These are phyloP conservation scores for Daldinia childiae DNA, from an alignment of 495 filamentous ascomycete species.

Conservation along the genomic window DNA sequence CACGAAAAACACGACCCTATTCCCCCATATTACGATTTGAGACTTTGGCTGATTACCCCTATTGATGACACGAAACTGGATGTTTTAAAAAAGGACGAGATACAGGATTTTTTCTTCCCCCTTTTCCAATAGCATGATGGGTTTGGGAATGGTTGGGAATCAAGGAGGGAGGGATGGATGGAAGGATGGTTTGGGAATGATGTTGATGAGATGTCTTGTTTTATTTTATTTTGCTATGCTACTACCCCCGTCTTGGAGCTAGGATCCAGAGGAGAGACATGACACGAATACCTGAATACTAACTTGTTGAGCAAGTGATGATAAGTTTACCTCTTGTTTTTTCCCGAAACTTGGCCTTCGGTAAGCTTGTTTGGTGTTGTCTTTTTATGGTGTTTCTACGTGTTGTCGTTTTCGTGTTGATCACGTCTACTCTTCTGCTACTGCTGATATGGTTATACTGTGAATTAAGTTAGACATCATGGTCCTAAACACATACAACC, in stretches of 20 bases:
- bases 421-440: background rate
- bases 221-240: background rate
- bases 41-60: slow-evolving; percentile 6
- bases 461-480: background rate
- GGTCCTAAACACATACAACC: background rate
- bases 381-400: background rate
- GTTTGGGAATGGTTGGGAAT: background rate
- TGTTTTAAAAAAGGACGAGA: slow-evolving; percentile 25
- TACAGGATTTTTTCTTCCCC: slow-evolving; percentile 27
- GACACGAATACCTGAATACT: slow-evolving; percentile 12
- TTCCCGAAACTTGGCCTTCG: background rate
- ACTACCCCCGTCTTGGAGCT: background rate
- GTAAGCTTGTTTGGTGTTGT: background rate
- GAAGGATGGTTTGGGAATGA: background rate
- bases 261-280: background rate
- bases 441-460: background rate
- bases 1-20: slow-evolving; percentile 30
- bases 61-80: slow-evolving; percentile 19
- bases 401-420: background rate
- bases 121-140: background rate
- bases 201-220: background rate
- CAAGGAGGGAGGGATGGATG: background rate
- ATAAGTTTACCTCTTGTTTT: slow-evolving; percentile 1
- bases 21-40: slow-evolving; percentile 27
- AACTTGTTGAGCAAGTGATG: slow-evolving; percentile 7